Conservation (phyloP, 2,329 filamentous ascomycete species). For the Tricladium varicosporioides region DNA sequence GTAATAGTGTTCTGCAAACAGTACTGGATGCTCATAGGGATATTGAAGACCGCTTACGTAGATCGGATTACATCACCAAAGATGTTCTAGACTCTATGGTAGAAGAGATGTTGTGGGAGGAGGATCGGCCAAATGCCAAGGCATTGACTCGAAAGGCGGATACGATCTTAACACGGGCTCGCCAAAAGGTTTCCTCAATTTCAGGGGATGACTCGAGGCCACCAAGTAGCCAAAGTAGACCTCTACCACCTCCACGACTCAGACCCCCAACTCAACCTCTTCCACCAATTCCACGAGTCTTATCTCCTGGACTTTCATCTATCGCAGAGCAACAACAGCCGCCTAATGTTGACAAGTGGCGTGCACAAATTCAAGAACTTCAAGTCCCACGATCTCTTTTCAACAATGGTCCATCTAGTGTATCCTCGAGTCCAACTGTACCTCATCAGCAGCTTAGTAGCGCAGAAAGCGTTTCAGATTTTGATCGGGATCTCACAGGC, state of each 20-base stretch:
- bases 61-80: slow-evolving; percentile 29
- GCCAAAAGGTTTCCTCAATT: slow-evolving; percentile 15
- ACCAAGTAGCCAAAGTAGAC: slow-evolving; percentile 10
- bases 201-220: slow-evolving; percentile 13
- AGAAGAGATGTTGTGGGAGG: slow-evolving; percentile 28
- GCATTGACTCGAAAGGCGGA: slow-evolving; percentile 22
- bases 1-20: slow-evolving; percentile 18
- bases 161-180: slow-evolving; percentile 18
- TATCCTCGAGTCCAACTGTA: slow-evolving; percentile 1
- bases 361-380: slow-evolving; percentile 13
- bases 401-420: slow-evolving; percentile 3
- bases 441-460: slow-evolving; percentile 4
- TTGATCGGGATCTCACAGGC: slow-evolving; percentile 9
- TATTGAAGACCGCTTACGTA: slow-evolving; percentile 21
- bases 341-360: slow-evolving; percentile 22
- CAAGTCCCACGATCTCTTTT: background rate
- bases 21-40: slow-evolving; percentile 28
- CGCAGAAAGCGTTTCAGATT: slow-evolving; percentile 10
- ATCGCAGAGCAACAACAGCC: slow-evolving; percentile 17
- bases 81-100: slow-evolving; percentile 26
- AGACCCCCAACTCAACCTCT: slow-evolving; percentile 18
- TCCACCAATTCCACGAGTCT: slow-evolving; percentile 16
- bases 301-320: slow-evolving; percentile 11
- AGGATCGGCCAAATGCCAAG: slow-evolving; percentile 24
- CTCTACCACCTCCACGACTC: slow-evolving; percentile 14